Evolutionary conservation across 2,329 filamentous ascomycete genomes (phyloP).

Genomic region (Aspergillus alliaceus): DNA sequence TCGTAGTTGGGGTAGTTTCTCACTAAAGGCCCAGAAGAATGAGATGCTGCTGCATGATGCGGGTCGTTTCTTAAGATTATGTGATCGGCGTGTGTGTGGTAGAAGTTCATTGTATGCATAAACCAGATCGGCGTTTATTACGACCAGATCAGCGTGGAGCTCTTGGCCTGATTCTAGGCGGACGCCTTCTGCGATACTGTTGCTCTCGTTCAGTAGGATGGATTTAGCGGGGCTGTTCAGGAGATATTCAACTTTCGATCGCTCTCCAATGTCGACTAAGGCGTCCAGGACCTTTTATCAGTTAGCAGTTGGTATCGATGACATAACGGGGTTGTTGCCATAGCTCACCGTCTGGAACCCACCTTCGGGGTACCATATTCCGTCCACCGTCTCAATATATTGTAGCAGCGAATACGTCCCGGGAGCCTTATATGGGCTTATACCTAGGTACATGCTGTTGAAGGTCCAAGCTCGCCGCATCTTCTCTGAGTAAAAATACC

Average conservation of each 20-base stretch:
- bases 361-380: background rate
- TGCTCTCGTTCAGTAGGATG: background rate
- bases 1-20: conserved; percentile 59
- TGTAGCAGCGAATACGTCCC: background rate
- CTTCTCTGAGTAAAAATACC: background rate
- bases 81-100: background rate
- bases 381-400: background rate
- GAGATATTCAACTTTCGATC: background rate
- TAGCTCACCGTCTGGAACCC: background rate
- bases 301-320: background rate
- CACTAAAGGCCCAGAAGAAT: conserved; percentile 61
- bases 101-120: background rate
- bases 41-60: conserved; percentile 72
- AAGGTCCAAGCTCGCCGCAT: background rate
- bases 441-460: background rate
- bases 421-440: background rate
- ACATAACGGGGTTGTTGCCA: background rate
- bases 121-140: background rate
- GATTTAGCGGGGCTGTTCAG: background rate
- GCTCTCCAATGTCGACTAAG: background rate
- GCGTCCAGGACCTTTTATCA: background rate
- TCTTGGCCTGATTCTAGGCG: background rate
- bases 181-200: background rate
- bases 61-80: conserved; percentile 38
- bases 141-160: background rate